Conservation (phyloP, 805 yeast species). For the Torulaspora gathmanii region DNA sequence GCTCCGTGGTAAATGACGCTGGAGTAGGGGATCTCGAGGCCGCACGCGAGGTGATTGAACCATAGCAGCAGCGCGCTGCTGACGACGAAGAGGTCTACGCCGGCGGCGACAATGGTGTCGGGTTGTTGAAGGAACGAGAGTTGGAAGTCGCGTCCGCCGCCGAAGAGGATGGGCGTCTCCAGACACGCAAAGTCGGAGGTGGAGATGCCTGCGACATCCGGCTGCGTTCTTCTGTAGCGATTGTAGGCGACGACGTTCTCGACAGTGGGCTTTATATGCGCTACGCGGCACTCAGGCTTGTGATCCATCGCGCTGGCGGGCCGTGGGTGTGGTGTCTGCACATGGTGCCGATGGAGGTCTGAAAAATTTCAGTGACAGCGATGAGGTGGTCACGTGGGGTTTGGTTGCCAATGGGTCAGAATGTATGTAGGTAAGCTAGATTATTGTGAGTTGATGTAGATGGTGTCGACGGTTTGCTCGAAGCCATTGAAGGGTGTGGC, state of each 20-base stretch:
- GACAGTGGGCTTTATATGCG: slow-evolving; percentile 34
- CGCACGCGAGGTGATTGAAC: slow-evolving; percentile 36
- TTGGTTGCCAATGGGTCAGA: not conserved
- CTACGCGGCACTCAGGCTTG: slow-evolving; percentile 22
- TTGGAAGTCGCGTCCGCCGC: slow-evolving; percentile 40
- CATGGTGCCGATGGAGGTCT: not conserved
- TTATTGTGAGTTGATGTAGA: slow-evolving; percentile 51
- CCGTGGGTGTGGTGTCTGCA: not conserved
- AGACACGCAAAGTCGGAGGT: slow-evolving; percentile 15
- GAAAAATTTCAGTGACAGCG: not conserved
- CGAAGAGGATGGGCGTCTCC: slow-evolving; percentile 36
- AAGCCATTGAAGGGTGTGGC: slow-evolving; percentile 93
- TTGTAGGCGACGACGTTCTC: slow-evolving; percentile 37
- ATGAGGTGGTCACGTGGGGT: not conserved
- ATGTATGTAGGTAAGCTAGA: not conserved
- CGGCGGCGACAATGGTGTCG: slow-evolving; percentile 10
- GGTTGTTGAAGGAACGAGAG: slow-evolving; percentile 20
- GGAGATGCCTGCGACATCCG: slow-evolving; percentile 16
- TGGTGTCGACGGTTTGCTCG: slow-evolving; percentile 51
- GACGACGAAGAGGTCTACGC: slow-evolving; percentile 38
- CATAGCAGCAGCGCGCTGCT: slow-evolving; percentile 39
- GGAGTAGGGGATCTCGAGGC: slow-evolving; percentile 37
- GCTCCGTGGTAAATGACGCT: slow-evolving; percentile 34
- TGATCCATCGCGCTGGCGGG: slow-evolving; percentile 3
- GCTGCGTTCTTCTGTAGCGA: slow-evolving; percentile 32